phyloP scores from a whole-genome alignment of 2,329 filamentous ascomycete genomes.

The Venturia nashicola region DNA sequence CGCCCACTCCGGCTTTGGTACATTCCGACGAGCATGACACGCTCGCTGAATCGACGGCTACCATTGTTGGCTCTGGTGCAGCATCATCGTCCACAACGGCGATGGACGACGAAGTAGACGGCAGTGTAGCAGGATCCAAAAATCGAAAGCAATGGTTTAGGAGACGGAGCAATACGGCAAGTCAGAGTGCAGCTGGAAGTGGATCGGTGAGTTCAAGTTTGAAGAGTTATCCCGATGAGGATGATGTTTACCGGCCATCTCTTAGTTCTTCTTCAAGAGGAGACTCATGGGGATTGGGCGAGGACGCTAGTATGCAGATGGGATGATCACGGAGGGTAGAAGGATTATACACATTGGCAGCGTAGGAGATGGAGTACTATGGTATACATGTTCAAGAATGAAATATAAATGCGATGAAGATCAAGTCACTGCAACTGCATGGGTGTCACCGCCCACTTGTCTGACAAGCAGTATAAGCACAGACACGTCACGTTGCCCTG shows the following conservation, averaged over 20 bases:
- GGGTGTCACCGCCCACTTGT: neutral
- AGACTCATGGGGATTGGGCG: conserved; percentile 63
- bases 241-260: conserved; percentile 38
- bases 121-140: neutral
- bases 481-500: neutral
- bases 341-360: neutral
- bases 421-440: neutral
- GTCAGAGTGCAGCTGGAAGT: conserved; percentile 13
- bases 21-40: neutral
- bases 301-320: conserved; percentile 73
- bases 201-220: conserved; percentile 15
- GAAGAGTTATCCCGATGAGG: conserved; percentile 17
- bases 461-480: neutral
- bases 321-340: conserved; percentile 40
- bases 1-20: conserved; percentile 24
- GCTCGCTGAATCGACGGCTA: neutral
- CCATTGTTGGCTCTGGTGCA: neutral
- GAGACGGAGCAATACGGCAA: conserved; percentile 14
- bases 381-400: neutral
- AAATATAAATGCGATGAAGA: neutral
- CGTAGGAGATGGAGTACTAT: neutral
- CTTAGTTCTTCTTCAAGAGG: conserved; percentile 37
- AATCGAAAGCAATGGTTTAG: conserved; percentile 9
- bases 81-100: conserved; percentile 1
- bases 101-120: neutral